Conservation (phyloP, 163 green algal species). For the Coccomyxa subellipsoidea region DNA sequence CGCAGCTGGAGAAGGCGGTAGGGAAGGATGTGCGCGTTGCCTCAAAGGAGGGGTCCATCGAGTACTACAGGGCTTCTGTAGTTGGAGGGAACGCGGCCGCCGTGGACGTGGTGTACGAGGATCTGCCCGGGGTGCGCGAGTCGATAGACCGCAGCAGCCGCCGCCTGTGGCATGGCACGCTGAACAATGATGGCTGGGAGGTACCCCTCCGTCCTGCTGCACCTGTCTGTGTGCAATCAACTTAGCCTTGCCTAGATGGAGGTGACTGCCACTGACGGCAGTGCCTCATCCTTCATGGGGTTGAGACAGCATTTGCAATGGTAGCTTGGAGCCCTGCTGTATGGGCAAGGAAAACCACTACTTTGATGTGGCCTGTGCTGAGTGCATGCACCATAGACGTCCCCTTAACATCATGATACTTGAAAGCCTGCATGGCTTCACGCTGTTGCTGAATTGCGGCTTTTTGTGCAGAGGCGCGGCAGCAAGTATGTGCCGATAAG, state of each 20-base stretch:
- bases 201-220: neutral
- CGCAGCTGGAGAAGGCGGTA: conserved; percentile 1
- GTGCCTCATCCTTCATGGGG: too few species aligned
- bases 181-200: neutral
- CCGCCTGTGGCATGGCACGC: conserved; percentile 13
- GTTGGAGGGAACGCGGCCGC: neutral
- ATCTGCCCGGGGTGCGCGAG: neutral
- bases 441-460: neutral
- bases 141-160: neutral
- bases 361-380: neutral
- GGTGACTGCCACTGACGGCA: too few species aligned
- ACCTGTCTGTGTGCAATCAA: neutral
- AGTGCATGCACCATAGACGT: neutral
- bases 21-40: neutral
- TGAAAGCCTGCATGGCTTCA: too few species aligned
- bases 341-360: neutral
- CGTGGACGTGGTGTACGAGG: neutral
- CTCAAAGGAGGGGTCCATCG: neutral
- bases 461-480: neutral
- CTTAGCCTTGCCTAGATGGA: neutral
- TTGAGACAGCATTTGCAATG: too few species aligned
- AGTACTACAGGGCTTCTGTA: neutral
- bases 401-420: too few species aligned
- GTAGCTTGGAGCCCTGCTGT: neutral
- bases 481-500: neutral